Evolutionary conservation across 345 rosid genomes (phyloP).

Genomic region (Gynandropsis gynandra): DNA sequence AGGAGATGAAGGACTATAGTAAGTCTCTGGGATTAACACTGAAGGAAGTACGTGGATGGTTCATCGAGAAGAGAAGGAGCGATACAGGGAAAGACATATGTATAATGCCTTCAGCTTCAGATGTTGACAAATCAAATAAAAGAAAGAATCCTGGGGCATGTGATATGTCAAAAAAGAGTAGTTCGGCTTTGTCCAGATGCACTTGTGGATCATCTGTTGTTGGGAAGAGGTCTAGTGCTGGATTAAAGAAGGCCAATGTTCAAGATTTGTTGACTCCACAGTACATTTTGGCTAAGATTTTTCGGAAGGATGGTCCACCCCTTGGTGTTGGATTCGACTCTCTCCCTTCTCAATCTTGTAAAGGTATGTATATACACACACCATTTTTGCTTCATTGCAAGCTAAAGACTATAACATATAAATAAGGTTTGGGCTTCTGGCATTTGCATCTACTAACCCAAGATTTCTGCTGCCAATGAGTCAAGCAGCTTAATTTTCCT

Average conservation of each 20-base stretch:
- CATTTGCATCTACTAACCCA: background rate
- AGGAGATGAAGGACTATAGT: constrained; percentile 49
- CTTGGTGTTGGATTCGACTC: constrained; percentile 70
- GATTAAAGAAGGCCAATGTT: constrained; percentile 18
- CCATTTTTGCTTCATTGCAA: background rate
- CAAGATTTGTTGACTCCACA: constrained; percentile 54
- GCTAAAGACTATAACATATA: background rate
- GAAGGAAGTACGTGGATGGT: constrained; percentile 76
- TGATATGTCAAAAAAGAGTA: constrained; percentile 11
- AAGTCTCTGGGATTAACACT: constrained; percentile 48
- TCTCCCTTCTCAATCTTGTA: constrained; percentile 35
- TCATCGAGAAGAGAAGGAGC: constrained; percentile 62
- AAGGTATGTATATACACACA: constrained; percentile 19
- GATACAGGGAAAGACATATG: constrained; percentile 31
- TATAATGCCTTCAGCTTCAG: constrained; percentile 6
- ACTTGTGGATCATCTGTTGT: constrained; percentile 16
- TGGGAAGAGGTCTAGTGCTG: constrained; percentile 22
- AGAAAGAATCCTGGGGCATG: constrained; percentile 8
- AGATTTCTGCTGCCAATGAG: constrained; percentile 3
- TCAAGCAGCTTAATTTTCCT: background rate
- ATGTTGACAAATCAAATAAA: constrained; percentile 17
- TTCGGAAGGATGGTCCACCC: constrained; percentile 92
- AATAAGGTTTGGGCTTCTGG: constrained; percentile 5
- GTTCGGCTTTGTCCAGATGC: constrained; percentile 24
- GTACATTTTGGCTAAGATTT: constrained; percentile 56